Evolutionary conservation across 78 protist genomes (phyloP).

Genomic region (Dictyostelium purpureum): DNA sequence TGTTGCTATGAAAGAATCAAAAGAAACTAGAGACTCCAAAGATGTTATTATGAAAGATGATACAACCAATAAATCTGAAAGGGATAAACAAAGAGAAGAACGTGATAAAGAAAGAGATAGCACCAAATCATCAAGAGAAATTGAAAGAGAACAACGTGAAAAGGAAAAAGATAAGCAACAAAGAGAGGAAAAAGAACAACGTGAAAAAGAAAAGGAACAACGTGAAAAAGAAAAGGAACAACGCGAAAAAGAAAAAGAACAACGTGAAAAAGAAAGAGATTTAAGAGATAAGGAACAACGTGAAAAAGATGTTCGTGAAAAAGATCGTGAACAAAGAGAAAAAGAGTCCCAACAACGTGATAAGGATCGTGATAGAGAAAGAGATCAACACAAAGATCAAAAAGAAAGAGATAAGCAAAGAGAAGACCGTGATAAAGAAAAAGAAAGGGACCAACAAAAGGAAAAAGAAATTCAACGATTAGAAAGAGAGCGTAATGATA

Average conservation of each 20-base stretch:
- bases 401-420: background rate
- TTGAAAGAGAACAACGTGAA: background rate
- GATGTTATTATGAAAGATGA: background rate
- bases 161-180: background rate
- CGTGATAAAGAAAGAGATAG: background rate
- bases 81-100: background rate
- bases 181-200: background rate
- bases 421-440: background rate
- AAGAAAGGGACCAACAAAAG: background rate
- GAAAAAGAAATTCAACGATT: background rate
- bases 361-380: background rate
- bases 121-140: background rate
- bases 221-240: background rate
- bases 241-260: background rate
- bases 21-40: background rate
- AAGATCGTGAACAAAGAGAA: background rate
- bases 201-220: background rate
- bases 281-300: background rate
- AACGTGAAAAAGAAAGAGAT: background rate
- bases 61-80: background rate
- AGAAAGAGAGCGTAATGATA: background rate
- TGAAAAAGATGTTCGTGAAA: conserved; percentile 2
- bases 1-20: background rate
- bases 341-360: background rate
- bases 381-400: background rate